Evolutionary conservation across 805 yeast species (phyloP), one percentile per base, ranked within the genome.

Genomic region (Nakazawaea populi): DNA sequence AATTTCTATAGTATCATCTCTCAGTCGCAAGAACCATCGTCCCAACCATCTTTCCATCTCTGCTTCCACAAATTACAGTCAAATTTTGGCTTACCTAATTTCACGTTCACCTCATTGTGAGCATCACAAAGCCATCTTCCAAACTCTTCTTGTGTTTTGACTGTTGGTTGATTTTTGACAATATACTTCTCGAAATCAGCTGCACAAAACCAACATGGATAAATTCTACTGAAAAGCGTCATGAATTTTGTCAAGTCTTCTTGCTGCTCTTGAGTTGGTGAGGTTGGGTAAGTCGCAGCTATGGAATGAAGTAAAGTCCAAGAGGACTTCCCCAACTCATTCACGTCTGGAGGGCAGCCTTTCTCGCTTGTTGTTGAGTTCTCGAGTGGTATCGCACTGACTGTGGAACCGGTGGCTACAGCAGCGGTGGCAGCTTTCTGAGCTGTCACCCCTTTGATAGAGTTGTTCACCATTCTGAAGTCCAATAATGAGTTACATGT

Each of bases 21-120:
- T 52, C 55, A 73, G 52, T 76, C 79, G 56, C 81, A 76, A 28
- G 74, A 64, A 2, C 80, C 80, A 57, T 78, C 82, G 37, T 86
- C 85, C 97, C 96, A 90, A 0, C 97, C 97, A 59, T 89, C 96
- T 57, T 78, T 83, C 99, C 99, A 92, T 62, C 99, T 82, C 60
- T 87, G 81, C 63, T 84, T 84, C 99, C 99, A 94, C 56, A 87
- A 75, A 52, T 82, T 73, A 60, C 98, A 92, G 63, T 92, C 90
- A 63, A 94, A 94, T 51, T 71, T 72, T 6, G 88, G 89, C 67
- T 94, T 94, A 1, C 96, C 96, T 30, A 92, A 64, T 65, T 90
- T 91, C 18, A 65, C 72, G 66, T 94, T 94, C n/a, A 94, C 98
- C 37, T 79, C 87, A 62, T 94, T 94, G 68, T 94, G 99, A 2